Evolutionary conservation across 2,329 filamentous ascomycete species (phyloP).

Genomic region (Aspergillus clavatus): DNA sequence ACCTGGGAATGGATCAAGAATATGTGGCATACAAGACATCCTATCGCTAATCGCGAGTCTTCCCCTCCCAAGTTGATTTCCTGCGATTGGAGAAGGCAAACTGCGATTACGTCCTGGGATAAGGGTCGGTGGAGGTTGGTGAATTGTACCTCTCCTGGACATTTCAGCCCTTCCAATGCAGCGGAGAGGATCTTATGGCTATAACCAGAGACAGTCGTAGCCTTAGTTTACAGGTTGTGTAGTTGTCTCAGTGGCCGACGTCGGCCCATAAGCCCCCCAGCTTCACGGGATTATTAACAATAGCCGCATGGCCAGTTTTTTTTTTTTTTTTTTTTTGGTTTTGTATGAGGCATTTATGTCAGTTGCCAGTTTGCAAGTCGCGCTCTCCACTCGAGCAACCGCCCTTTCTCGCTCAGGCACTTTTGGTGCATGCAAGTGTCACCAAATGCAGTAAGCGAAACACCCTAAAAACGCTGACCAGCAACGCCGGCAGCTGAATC

Average conservation of each 20-base stretch:
- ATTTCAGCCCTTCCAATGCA: too few species aligned
- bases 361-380: conserved; percentile 1
- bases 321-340: too few species aligned
- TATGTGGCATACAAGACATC: not conserved
- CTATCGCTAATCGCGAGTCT: not conserved
- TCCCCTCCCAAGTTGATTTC: not conserved
- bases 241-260: not conserved
- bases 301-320: too few species aligned
- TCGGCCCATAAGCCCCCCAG: not conserved
- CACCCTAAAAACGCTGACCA: not conserved
- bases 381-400: not conserved
- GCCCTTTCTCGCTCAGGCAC: not conserved
- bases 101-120: not conserved
- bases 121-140: not conserved
- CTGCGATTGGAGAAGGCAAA: not conserved
- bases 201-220: too few species aligned
- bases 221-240: not conserved
- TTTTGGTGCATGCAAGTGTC: conserved; percentile 4
- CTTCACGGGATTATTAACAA: too few species aligned
- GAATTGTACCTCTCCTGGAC: not conserved
- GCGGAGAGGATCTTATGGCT: too few species aligned
- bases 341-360: conserved; percentile 22
- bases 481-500: not conserved
- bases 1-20: not conserved
- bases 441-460: conserved; percentile 16